Base-by-base conservation (phyloP, 2,329 filamentous ascomycete species). In the Phialophora chinensis region DNA sequence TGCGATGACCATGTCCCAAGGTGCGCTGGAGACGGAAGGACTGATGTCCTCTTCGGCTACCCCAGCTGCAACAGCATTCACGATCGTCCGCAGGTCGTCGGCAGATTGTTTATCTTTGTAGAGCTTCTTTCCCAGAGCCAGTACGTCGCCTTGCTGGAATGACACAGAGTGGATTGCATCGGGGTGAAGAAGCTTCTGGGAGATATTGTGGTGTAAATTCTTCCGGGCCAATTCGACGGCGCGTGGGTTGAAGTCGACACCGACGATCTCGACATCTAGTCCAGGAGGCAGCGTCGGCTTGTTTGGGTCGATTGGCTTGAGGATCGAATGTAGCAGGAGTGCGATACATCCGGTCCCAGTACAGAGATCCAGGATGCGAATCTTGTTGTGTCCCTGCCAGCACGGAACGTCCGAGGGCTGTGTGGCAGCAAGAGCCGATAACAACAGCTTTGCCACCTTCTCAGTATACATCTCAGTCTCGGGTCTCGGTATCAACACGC, bases 291-390 rank as follows among this genome's bases (percentile, higher is more conserved):
- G 27, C 3, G 8, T n/a, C 35, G 33, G 42, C 44, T 38, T 42
- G 27, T 5, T 50, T 25, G n/a, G 35, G 7, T n/a, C 35, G 11
- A 65, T 62, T 47, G 67, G 61, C 47, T 69, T 67, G 65, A 92
- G 84, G 10, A 89, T 82, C 42, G 88, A 82, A 68, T 90, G 87
- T 6, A 97, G 83, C 2, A 92, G 85, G 8, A 98, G 84, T 0
- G 92, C 86, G 69, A 98, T 96, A 79, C 94, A 97, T 4, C 95
- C 95, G 4, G 91, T 92, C 10, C 95, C 95, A 0, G 92, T 93
- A 77, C 95, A 98, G 33, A 97, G 82, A 77, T 99, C 95, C 8
- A 97, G 77, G 49, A 98, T 81, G 12, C 83, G 85, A 12, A 96
- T 72, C 17, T 74, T 62, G 38, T 35, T 63, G 63, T 55, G 63